Percentiles rank a stretch among this genome's conserved stretches.
Conservation (phyloP, 2,329 filamentous ascomycete genomes). For the Stenocarpella maydis region DNA sequence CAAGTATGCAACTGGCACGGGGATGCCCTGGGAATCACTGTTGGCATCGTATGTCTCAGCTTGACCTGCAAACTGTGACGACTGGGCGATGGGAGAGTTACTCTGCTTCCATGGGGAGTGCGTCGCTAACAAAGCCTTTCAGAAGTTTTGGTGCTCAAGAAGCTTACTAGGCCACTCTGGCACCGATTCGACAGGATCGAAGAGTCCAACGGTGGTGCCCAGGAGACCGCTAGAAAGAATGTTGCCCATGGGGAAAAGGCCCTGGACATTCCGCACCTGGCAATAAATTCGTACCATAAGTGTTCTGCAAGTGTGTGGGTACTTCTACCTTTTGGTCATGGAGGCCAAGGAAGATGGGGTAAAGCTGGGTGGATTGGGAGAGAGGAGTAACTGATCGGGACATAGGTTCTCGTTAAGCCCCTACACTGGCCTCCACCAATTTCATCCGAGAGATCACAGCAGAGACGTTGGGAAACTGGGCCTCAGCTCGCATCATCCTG, state of each 20-base stretch:
- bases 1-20: conserved; percentile 65
- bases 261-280: not conserved
- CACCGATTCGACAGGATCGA: not conserved
- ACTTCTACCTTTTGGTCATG: conserved; percentile 6
- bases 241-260: not conserved
- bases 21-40: conserved; percentile 57
- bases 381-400: conserved; percentile 11
- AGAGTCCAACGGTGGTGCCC: not conserved
- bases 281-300: not conserved
- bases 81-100: not conserved
- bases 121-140: not conserved
- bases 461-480: not conserved
- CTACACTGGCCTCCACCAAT: not conserved
- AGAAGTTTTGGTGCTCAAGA: not conserved
- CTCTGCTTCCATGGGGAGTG: conserved; percentile 17
- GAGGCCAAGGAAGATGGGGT: conserved; percentile 4
- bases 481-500: conserved; percentile 1
- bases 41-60: conserved; percentile 15
- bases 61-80: not conserved
- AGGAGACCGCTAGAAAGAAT: conserved; percentile 6
- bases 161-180: not conserved
- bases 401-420: not conserved
- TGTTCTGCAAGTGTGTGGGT: conserved; percentile 13
- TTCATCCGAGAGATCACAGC: conserved; percentile 1
- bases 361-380: conserved; percentile 10